Base-by-base conservation (phyloP, 2,329 filamentous ascomycete genomes). In the Hypoxylon sp. region DNA sequence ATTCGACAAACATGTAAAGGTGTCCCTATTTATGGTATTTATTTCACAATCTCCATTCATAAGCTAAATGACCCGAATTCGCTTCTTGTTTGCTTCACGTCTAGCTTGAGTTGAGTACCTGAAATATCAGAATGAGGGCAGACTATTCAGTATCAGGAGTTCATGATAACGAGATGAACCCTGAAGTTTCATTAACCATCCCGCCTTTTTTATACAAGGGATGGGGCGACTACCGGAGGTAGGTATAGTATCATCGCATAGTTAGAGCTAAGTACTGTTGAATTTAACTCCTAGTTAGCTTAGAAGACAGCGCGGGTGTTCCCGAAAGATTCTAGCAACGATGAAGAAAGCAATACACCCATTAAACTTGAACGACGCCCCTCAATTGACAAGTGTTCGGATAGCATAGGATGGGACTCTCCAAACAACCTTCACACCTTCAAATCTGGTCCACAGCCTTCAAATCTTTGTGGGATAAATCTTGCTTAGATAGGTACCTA, bases 21-120 rank as follows among this genome's bases (percentile, higher is more conserved):
- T 17, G 17, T 19, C 3, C 17, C n/a, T 19, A n/a, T 44, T 31
- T 22, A 51, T 55, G 44, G n/a, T 42, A 13, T 42, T 53, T 56
- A 19, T 42, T 66, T 29, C 37, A 54, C 37, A 54, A 65, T 65
- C 55, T 53, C 61, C 42, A 62, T 57, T 60, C 33, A 44, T 29
- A 35, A 55, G 29, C 10, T 19, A 11, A 52, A 35, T 11, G 37
- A n/a, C 11, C 35, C 50, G 10, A 35, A 37, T 19, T 24, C 37
- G 19, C 10, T 33, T 46, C 11, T 46, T 13, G 22, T 13, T 22
- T 59, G 22, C 48, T 55, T 65, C 31, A 48, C 47, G 17, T 17
- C 19, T 37, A 24, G 22, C 33, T 58, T 14, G 29, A 31, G 5
- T 39, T 5, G 9, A 9, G 51, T 57, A n/a, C n/a, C n/a, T n/a